Conservation (phyloP, 495 filamentous ascomycete species). For the Tuber borchii region DNA sequence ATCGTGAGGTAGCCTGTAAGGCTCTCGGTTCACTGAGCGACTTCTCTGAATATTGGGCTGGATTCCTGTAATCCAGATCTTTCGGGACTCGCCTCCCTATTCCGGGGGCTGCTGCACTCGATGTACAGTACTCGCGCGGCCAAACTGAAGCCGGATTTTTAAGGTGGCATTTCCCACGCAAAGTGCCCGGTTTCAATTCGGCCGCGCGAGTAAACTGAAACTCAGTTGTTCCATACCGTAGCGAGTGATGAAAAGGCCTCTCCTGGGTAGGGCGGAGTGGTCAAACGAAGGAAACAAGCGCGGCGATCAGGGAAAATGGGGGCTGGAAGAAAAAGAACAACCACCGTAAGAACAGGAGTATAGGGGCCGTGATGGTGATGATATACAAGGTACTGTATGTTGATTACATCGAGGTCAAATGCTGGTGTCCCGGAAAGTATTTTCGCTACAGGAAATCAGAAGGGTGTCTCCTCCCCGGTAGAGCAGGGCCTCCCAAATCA, state of each 20-base stretch:
- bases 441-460: neutral
- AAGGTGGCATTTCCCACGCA: too few relatives aligned
- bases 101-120: neutral
- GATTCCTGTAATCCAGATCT: neutral
- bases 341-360: neutral
- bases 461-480: neutral
- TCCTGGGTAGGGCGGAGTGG: neutral
- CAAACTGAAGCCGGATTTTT: too few relatives aligned
- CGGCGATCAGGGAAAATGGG: neutral
- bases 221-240: too few relatives aligned
- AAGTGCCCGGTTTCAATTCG: too few relatives aligned
- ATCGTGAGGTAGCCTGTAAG: neutral
- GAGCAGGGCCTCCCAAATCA: neutral
- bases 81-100: neutral
- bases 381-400: neutral
- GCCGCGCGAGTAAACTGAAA: too few relatives aligned
- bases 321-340: neutral
- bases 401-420: neutral
- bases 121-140: too few relatives aligned
- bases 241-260: neutral
- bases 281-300: neutral
- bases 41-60: neutral
- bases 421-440: neutral
- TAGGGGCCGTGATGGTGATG: neutral
- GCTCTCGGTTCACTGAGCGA: neutral